Conservation (phyloP, 441 rosid species). For the Gossypium davidsonii region DNA sequence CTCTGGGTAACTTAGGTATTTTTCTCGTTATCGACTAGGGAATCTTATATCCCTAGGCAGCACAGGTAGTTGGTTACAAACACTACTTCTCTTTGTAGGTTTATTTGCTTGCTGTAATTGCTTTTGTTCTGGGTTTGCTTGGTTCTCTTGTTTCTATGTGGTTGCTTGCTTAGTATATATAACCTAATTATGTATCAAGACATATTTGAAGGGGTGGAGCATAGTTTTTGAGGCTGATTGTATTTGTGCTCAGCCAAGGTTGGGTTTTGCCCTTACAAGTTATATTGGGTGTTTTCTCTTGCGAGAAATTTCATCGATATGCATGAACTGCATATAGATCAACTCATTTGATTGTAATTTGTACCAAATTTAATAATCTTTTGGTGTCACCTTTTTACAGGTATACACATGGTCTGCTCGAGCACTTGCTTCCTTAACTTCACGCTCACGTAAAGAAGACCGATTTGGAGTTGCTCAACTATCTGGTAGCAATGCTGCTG, state of each 20-base stretch:
- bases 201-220: no score
- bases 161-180: not conserved
- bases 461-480: constrained; percentile 89
- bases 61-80: not conserved
- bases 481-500: constrained; percentile 72
- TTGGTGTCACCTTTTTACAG: constrained; percentile 29
- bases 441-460: constrained; percentile 66
- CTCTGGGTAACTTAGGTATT: not conserved
- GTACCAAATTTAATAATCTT: not conserved
- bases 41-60: not conserved
- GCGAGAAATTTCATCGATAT: not conserved
- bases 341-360: not conserved
- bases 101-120: not conserved
- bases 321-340: not conserved
- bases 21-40: not conserved
- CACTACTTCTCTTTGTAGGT: not conserved
- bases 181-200: not conserved
- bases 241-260: not conserved
- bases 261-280: not conserved
- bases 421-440: constrained; percentile 54
- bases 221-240: not conserved
- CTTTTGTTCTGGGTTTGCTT: not conserved
- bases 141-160: not conserved
- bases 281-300: not conserved
- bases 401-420: constrained; percentile 79